Conservation (phyloP, 2,329 filamentous ascomycete species). For the Alternaria sp. region DNA sequence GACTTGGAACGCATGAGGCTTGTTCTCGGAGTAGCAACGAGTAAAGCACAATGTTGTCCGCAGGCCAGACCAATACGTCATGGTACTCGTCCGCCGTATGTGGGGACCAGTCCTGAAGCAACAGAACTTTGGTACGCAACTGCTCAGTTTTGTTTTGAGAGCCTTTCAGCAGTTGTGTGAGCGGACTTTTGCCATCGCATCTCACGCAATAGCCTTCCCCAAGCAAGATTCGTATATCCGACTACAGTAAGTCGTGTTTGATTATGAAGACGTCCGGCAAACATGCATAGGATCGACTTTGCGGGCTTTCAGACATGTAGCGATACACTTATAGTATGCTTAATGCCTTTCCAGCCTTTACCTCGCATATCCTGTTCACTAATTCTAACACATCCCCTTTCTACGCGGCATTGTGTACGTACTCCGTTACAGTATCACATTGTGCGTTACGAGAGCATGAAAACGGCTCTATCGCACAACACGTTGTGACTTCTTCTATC, state of each 20-base stretch:
- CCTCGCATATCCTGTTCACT: neutral
- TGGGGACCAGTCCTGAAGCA: neutral
- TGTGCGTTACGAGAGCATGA: no score
- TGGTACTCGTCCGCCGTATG: neutral
- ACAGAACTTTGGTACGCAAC: neutral
- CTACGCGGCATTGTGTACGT: neutral
- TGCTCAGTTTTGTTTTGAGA: neutral
- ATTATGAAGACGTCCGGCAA: neutral
- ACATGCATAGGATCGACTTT: neutral
- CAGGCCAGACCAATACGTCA: neutral
- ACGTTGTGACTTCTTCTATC: neutral
- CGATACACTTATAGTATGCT: neutral
- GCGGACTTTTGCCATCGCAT: neutral
- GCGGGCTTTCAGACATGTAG: neutral
- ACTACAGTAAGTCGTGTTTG: neutral
- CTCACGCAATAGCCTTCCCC: neutral
- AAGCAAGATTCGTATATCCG: neutral
- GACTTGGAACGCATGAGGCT: conserved; percentile 59
- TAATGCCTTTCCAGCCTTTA: neutral
- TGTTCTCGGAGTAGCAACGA: neutral
- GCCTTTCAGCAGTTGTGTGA: neutral
- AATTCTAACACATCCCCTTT: neutral
- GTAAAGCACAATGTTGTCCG: neutral
- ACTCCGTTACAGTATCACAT: neutral
- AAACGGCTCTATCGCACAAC: neutral